phyloP scores from a whole-genome alignment of 495 filamentous ascomycete genomes.

The Daldinia bambusicola region DNA sequence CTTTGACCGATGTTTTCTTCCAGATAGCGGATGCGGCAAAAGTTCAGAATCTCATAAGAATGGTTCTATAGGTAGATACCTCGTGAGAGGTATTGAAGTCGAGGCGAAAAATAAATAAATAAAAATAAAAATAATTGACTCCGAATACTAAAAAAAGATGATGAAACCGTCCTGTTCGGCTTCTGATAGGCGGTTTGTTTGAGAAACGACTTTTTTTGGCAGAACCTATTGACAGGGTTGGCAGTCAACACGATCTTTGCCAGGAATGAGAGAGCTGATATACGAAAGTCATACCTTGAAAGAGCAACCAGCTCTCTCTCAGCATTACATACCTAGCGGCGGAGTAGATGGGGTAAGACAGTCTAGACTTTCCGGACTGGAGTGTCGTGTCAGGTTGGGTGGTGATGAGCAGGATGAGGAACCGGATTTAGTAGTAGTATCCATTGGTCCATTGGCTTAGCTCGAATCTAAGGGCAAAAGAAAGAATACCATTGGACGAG shows the following conservation, averaged over 20 bases:
- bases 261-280: constrained; percentile 5
- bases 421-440: background rate
- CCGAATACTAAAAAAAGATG: constrained; percentile 13
- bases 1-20: constrained; percentile 22
- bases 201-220: constrained; percentile 27
- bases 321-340: background rate
- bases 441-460: constrained; percentile 19
- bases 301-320: constrained; percentile 7
- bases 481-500: constrained; percentile 35
- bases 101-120: constrained; percentile 21
- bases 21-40: constrained; percentile 9
- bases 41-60: constrained; percentile 11
- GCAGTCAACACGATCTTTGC: constrained; percentile 5
- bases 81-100: no score
- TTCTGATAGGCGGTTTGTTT: constrained; percentile 32
- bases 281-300: background rate
- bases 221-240: background rate
- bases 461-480: constrained; percentile 4
- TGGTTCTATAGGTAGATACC: background rate
- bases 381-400: constrained; percentile 22
- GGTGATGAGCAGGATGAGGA: background rate
- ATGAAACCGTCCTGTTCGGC: constrained; percentile 28
- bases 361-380: constrained; percentile 9
- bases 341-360: background rate
- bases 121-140: background rate